phyloP scores from a whole-genome alignment of 2,329 filamentous ascomycete genomes.

The Talaromyces sp. region DNA sequence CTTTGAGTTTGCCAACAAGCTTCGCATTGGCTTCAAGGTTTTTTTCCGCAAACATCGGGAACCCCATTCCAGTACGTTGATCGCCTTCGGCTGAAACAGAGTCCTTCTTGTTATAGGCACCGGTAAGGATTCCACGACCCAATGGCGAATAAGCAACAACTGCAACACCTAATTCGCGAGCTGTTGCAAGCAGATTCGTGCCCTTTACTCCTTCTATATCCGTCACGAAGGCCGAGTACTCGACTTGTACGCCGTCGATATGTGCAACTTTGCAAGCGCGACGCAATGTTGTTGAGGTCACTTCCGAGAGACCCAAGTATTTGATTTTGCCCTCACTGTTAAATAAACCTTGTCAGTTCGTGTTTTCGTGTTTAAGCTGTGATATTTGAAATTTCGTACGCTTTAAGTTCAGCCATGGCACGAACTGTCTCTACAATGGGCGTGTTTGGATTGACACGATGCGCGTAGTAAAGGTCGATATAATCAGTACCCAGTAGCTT shows the following conservation, averaged over 20 bases:
- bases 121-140: slow-evolving; percentile 27
- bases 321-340: slow-evolving; percentile 52
- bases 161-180: slow-evolving; percentile 44
- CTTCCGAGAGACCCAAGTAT: slow-evolving; percentile 52
- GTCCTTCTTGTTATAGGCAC: slow-evolving; percentile 5
- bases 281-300: slow-evolving; percentile 48
- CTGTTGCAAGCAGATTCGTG: slow-evolving; percentile 32
- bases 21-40: slow-evolving; percentile 24
- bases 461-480: slow-evolving; percentile 51
- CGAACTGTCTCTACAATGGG: slow-evolving; percentile 42
- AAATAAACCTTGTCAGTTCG: neutral
- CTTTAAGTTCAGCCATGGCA: slow-evolving; percentile 44
- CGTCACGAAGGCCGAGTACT: slow-evolving; percentile 50
- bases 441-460: slow-evolving; percentile 41
- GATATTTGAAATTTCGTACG: neutral
- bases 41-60: neutral
- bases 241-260: slow-evolving; percentile 54
- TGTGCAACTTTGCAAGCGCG: slow-evolving; percentile 50
- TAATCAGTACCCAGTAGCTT: slow-evolving; percentile 39
- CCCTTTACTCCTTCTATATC: slow-evolving; percentile 47
- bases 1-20: slow-evolving; percentile 33
- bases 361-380: neutral
- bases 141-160: slow-evolving; percentile 39
- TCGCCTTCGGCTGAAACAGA: slow-evolving; percentile 4
- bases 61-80: neutral